Evolutionary conservation across 768 basidiomycete genomes (phyloP).

Genomic region (Lenzites betulinus): DNA sequence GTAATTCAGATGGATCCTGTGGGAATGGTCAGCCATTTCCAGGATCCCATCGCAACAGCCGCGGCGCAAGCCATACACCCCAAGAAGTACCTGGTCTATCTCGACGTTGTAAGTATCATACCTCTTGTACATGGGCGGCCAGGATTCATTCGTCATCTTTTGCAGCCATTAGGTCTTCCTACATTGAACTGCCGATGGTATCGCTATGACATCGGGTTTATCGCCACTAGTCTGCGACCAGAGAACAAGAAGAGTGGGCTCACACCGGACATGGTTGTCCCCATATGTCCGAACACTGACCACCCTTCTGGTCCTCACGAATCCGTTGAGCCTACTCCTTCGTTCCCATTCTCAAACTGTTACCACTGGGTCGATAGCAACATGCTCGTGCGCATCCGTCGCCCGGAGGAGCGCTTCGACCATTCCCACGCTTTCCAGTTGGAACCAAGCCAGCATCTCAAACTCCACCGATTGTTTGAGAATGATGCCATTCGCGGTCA

Average conservation of each 20-base stretch:
- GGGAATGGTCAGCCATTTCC: conserved; percentile 2
- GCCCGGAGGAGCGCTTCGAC: background rate
- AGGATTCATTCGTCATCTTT: no score
- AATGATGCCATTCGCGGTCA: no score
- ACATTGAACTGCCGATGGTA: conserved; percentile 2
- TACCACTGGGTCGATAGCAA: conserved; percentile 6
- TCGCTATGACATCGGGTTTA: background rate
- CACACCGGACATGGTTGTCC: conserved; percentile 7
- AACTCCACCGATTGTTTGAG: no score
- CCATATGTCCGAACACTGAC: background rate
- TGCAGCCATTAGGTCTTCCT: no score
- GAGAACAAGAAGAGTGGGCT: background rate
- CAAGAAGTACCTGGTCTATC: conserved; percentile 10
- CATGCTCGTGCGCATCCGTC: background rate
- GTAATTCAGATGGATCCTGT: conserved; percentile 14
- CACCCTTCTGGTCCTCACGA: background rate
- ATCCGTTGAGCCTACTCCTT: background rate
- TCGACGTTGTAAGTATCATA: background rate
- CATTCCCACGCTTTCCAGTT: background rate
- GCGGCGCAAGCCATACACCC: background rate
- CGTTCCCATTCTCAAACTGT: conserved; percentile 11
- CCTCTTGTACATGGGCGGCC: no score
- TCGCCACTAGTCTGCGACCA: background rate
- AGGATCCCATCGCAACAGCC: background rate
- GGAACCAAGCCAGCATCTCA: no score